Evolutionary conservation across 176 grass and related monocot species (phyloP), one percentile per base, ranked within the genome.

Genomic region (Tillandsia fasciculata): DNA sequence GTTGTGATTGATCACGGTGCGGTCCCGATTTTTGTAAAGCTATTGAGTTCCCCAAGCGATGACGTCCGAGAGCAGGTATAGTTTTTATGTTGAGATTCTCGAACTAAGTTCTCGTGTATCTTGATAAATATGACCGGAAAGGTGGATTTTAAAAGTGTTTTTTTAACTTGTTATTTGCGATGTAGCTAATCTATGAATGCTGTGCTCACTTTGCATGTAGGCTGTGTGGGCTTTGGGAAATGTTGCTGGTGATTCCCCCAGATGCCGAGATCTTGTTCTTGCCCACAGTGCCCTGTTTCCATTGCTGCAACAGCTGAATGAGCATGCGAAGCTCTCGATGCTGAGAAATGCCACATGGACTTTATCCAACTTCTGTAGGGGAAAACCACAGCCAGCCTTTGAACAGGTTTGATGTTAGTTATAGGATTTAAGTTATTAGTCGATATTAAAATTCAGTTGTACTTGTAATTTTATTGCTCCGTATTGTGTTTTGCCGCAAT

Each of bases 281-380:
- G 78, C 56, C 17, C 80, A 64, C 3, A 78, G 88, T 52, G 92
- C 88, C 17, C 66, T 96, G 33, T 76, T 72, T 52, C 92, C 92
- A 0, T 76, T 96, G 63, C 74, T 96, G 57, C 88, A 84, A 20
- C 92, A 89, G 68, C 85, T 96, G 27, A 96, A 96, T 50, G 92
- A 96, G 67, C 85, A 88, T 24, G 88, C 92, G 9, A 96, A 91
- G 70, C 83, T 96, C 23, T 96, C 92, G 0, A 96, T 96, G 92
- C 86, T 96, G 10, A 91, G 92, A 75, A 96, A 96, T 51, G 88
- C 88, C 56, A 96, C 92, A 50, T 96, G 92, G 92, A 96, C 92
- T 18, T 85, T 96, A 2, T 96, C 92, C 6, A 96, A 96, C 69
- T 96, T 96, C 27, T 96, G 92, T 58, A 86, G 92, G 49, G 91